Conservation (phyloP, 495 filamentous ascomycete genomes). For the Penicillium robsamsonii region DNA sequence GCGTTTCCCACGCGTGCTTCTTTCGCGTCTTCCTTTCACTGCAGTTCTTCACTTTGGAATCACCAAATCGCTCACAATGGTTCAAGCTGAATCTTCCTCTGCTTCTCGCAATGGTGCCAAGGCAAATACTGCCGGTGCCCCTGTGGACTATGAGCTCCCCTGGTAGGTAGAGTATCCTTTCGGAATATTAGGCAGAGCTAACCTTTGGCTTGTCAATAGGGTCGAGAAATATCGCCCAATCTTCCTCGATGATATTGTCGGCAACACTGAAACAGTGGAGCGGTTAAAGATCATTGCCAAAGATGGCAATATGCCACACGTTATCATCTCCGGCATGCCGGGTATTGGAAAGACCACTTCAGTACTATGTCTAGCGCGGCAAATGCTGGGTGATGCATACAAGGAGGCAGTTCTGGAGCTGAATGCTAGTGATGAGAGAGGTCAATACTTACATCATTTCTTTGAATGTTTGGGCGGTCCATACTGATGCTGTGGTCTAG, state of each 20-base stretch:
- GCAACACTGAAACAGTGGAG: conserved; percentile 96
- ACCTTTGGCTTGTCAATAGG: conserved; percentile 49
- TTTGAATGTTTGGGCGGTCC: not conserved
- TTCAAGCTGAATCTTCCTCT: conserved; percentile 73
- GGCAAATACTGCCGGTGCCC: conserved; percentile 57
- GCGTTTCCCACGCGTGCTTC: conserved; percentile 23
- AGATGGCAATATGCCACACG: conserved; percentile 98
- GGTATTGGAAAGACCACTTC: conserved; percentile 99
- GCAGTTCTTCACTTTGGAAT: conserved; percentile 2
- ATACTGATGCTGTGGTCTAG: conserved; percentile 35
- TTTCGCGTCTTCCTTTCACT: conserved; percentile 32
- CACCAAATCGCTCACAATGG: conserved; percentile 30
- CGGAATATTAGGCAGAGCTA: conserved; percentile 13
- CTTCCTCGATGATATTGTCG: conserved; percentile 93
- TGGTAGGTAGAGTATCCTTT: conserved; percentile 56
- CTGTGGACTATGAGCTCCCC: conserved; percentile 80
- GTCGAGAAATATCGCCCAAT: conserved; percentile 97
- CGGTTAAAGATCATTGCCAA: conserved; percentile 97
- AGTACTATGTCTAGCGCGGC: conserved; percentile 86
- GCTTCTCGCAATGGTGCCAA: conserved; percentile 66
- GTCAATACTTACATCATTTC: conserved; percentile 31
- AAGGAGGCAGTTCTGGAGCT: conserved; percentile 97
- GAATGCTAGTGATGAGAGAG: conserved; percentile 94
- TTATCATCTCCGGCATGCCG: conserved; percentile 99
- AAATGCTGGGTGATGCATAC: conserved; percentile 88